Percentiles rank a stretch among this genome's conserved stretches.
Evolutionary conservation across 352 stramenopile species (phyloP).

Genomic region (Phytophthora parvispora): DNA sequence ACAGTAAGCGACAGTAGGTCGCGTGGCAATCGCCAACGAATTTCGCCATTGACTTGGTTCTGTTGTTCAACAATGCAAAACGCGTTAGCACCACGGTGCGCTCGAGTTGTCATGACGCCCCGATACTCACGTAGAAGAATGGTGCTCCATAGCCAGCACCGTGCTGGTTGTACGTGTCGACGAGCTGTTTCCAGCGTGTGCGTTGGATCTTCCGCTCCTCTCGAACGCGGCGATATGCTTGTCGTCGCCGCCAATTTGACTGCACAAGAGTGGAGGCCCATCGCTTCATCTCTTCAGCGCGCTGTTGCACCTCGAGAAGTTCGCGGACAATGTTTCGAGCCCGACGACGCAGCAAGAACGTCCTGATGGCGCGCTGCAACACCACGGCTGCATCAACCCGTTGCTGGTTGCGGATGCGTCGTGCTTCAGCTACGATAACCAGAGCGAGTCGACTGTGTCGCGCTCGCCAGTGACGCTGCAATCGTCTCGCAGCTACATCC

Average conservation of each 20-base stretch:
- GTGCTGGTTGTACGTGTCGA: constrained; percentile 86
- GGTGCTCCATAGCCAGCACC: constrained; percentile 70
- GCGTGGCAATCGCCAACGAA: constrained; percentile 92
- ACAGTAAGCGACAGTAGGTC: constrained; percentile 86
- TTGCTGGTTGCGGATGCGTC: constrained; percentile 35
- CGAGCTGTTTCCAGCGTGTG: constrained; percentile 94
- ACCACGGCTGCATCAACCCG: constrained; percentile 44
- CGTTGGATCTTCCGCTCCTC: constrained; percentile 48
- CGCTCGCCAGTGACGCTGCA: constrained; percentile 69
- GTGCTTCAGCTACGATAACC: constrained; percentile 47
- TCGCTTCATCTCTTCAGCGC: constrained; percentile 65
- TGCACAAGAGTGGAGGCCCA: constrained; percentile 84
- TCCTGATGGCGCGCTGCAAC: constrained; percentile 58
- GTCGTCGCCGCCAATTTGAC: constrained; percentile 60
- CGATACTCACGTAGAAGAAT: constrained; percentile 92
- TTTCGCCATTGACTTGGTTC: constrained; percentile 94
- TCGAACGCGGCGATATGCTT: constrained; percentile 47
- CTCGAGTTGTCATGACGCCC: not conserved
- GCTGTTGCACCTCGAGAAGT: constrained; percentile 50
- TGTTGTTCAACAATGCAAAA: constrained; percentile 18
- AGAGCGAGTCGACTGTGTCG: constrained; percentile 58
- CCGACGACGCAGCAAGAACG: constrained; percentile 54
- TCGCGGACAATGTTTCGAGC: constrained; percentile 59
- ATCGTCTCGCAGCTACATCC: constrained; percentile 40
- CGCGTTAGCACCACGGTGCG: not conserved